Evolutionary conservation across 2,329 filamentous ascomycete genomes (phyloP).

Genomic region (Fusarium scirpi): DNA sequence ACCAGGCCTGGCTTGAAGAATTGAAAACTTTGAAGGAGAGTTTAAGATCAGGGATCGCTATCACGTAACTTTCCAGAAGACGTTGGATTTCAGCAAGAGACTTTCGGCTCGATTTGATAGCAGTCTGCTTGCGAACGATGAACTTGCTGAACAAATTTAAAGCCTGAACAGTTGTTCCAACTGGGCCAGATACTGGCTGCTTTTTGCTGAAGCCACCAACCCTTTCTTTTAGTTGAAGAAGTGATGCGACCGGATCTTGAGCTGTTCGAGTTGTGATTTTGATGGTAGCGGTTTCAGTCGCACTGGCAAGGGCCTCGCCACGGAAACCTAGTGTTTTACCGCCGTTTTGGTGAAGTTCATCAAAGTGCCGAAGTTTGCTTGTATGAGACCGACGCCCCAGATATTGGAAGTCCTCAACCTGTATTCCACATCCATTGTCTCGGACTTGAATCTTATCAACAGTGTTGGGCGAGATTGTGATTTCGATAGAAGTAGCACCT

Average conservation of each 20-base stretch:
- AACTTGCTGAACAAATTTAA: conserved; percentile 68
- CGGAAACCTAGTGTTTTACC: conserved; percentile 78
- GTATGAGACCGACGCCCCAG: conserved; percentile 77
- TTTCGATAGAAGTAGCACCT: conserved; percentile 72
- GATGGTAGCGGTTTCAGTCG: conserved; percentile 70
- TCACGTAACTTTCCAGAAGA: conserved; percentile 72
- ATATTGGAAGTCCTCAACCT: conserved; percentile 67
- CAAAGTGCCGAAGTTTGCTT: conserved; percentile 76
- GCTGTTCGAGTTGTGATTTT: conserved; percentile 72
- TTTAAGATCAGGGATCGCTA: conserved; percentile 73
- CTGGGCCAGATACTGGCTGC: conserved; percentile 62
- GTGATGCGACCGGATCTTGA: conserved; percentile 68
- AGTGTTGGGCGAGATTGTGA: conserved; percentile 73
- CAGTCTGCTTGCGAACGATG: conserved; percentile 72
- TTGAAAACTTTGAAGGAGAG: conserved; percentile 71
- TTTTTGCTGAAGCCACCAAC: conserved; percentile 49
- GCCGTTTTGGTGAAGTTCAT: conserved; percentile 69
- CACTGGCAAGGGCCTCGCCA: conserved; percentile 77
- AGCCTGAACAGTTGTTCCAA: conserved; percentile 77
- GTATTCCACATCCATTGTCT: conserved; percentile 81
- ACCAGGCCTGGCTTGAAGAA: conserved; percentile 65
- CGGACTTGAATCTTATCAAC: conserved; percentile 76
- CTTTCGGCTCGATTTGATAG: conserved; percentile 68
- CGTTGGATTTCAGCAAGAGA: conserved; percentile 68
- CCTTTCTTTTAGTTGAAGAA: conserved; percentile 57